phyloP scores from a whole-genome alignment of 495 filamentous ascomycete species.

The Cudoniella acicularis region DNA sequence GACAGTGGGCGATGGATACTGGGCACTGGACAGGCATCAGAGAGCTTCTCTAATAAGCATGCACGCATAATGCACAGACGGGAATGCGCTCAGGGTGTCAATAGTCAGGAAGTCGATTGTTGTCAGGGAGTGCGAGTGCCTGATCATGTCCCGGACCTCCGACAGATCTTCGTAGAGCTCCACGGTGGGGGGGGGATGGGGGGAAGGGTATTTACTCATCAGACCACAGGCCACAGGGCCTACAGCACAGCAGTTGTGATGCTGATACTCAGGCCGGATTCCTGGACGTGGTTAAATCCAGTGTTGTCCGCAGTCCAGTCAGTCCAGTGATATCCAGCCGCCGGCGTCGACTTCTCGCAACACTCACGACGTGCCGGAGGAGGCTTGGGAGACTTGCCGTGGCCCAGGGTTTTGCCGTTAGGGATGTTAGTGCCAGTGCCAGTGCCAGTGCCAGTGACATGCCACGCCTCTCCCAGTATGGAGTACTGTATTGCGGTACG shows the following conservation, averaged over 20 bases:
- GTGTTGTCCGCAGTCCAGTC: too few relatives aligned
- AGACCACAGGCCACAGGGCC: too few relatives aligned
- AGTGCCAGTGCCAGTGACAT: too few relatives aligned
- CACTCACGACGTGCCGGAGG: too few relatives aligned
- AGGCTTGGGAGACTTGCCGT: too few relatives aligned
- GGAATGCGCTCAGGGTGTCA: not conserved
- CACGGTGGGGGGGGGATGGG: not conserved
- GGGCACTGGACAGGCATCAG: not conserved
- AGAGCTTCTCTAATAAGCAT: not conserved
- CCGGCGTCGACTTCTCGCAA: too few relatives aligned
- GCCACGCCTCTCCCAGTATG: too few relatives aligned
- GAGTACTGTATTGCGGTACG: too few relatives aligned
- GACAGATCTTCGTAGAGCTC: not conserved
- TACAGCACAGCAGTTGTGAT: too few relatives aligned
- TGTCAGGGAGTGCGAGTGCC: not conserved
- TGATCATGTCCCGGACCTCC: not conserved
- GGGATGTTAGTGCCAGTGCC: too few relatives aligned
- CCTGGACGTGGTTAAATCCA: not conserved
- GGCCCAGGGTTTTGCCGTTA: too few relatives aligned
- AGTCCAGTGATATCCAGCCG: too few relatives aligned
- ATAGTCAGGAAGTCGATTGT: not conserved
- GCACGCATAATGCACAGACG: not conserved
- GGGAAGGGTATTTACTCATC: not conserved
- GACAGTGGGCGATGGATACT: not conserved
- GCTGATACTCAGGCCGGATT: not conserved